Evolutionary conservation across 2,329 filamentous ascomycete species (phyloP).

Genomic region (Trichocomaceae sp.): DNA sequence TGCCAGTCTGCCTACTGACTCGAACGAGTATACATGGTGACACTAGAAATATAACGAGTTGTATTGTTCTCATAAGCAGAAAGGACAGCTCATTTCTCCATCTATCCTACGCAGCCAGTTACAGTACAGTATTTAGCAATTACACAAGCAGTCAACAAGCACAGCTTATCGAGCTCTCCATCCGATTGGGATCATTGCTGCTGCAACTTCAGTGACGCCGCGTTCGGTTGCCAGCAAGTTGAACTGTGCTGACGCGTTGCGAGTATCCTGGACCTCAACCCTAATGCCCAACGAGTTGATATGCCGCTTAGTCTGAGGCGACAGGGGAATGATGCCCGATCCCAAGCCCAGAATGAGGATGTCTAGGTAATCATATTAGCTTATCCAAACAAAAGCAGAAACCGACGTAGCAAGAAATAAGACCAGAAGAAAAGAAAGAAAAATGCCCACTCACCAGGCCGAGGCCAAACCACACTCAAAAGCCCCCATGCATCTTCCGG

Average conservation of each 20-base stretch:
- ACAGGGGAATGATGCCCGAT: conserved; percentile 65
- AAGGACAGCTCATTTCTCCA: neutral
- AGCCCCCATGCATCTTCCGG: conserved; percentile 64
- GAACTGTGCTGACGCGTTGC: conserved; percentile 90
- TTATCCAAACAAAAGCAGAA: conserved; percentile 11
- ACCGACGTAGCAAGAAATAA: conserved; percentile 4
- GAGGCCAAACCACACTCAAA: conserved; percentile 73
- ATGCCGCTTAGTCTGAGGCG: conserved; percentile 63
- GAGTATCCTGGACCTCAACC: conserved; percentile 82
- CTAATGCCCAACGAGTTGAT: conserved; percentile 75
- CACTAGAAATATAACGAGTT: too few relatives aligned
- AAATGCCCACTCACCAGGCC: conserved; percentile 61
- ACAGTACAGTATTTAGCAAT: too few relatives aligned
- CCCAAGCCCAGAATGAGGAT: conserved; percentile 85
- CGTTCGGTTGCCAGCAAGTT: conserved; percentile 93
- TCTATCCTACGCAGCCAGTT: neutral
- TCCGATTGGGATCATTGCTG: conserved; percentile 77
- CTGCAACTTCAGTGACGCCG: conserved; percentile 76
- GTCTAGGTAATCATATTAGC: conserved; percentile 48
- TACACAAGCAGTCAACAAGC: neutral
- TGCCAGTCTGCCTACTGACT: too few relatives aligned
- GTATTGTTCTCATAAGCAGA: neutral
- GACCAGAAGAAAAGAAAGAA: neutral
- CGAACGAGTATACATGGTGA: too few relatives aligned
- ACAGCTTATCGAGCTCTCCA: conserved; percentile 51